Evolutionary conservation across 2,329 filamentous ascomycete genomes (phyloP).

Genomic region (Fusarium graminum): DNA sequence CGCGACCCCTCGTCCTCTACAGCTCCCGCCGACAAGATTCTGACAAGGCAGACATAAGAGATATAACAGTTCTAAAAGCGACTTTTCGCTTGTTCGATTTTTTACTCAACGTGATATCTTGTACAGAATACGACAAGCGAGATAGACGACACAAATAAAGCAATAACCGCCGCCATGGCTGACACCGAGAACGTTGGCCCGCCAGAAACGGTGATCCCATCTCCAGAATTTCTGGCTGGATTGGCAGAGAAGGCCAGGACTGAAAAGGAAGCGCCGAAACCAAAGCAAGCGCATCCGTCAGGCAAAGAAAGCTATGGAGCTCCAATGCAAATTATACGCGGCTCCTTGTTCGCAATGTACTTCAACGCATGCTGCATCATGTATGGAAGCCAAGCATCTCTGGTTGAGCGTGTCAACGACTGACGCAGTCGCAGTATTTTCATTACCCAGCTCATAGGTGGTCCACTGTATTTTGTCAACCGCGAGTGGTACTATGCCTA

Average conservation of each 20-base stretch:
- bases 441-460: constrained; percentile 79
- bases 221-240: constrained; percentile 50
- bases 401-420: background rate
- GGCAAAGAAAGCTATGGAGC: constrained; percentile 67
- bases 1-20: constrained; percentile 40
- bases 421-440: constrained; percentile 64
- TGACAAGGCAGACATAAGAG: constrained; percentile 22
- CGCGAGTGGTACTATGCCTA: constrained; percentile 85
- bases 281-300: constrained; percentile 61
- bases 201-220: constrained; percentile 48
- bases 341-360: constrained; percentile 64
- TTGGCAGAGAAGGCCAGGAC: constrained; percentile 38
- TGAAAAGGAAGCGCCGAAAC: constrained; percentile 10
- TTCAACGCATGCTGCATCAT: constrained; percentile 63
- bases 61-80: constrained; percentile 29
- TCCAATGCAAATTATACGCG: constrained; percentile 65
- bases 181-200: constrained; percentile 40
- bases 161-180: constrained; percentile 44
- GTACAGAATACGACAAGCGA: constrained; percentile 1
- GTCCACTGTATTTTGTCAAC: constrained; percentile 81
- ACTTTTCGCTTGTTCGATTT: constrained; percentile 8
- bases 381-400: constrained; percentile 61
- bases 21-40: constrained; percentile 5
- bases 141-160: constrained; percentile 12
- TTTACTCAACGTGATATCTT: constrained; percentile 8